Percentiles rank a stretch among this genome's conserved stretches.
Conservation (phyloP, 352 stramenopile genomes). For the Phytophthora foliorum region DNA sequence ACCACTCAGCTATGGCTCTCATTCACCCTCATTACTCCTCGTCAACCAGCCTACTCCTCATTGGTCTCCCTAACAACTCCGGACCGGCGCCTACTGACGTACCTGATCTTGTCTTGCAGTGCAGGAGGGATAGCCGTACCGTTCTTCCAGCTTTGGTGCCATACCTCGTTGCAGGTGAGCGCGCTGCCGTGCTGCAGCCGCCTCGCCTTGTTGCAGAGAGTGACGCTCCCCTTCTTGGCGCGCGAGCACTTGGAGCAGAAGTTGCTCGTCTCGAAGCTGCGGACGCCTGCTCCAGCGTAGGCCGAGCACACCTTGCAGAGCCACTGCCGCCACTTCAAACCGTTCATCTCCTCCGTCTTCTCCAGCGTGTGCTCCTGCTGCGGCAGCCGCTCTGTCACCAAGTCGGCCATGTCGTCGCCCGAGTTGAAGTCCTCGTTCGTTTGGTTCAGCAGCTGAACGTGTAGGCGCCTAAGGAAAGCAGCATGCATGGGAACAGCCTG, state of each 20-base stretch:
- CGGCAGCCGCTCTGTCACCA: not conserved
- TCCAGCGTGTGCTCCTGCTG: not conserved
- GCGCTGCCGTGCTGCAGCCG: not conserved
- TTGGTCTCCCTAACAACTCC: not conserved
- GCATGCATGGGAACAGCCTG: not conserved
- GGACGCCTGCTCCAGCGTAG: not conserved
- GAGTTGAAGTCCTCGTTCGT: not conserved
- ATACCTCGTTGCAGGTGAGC: not conserved
- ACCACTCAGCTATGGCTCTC: not conserved
- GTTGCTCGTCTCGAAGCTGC: slow-evolving; percentile 33
- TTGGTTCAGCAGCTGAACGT: not conserved
- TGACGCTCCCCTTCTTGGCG: not conserved
- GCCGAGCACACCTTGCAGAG: slow-evolving; percentile 24
- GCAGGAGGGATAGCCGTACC: slow-evolving; percentile 2
- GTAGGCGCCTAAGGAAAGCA: not conserved
- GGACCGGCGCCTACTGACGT: not conserved
- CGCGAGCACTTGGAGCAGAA: slow-evolving; percentile 18
- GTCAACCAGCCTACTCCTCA: no score
- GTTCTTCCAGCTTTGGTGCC: slow-evolving; percentile 28
- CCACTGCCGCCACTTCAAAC: slow-evolving; percentile 7
- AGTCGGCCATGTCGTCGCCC: slow-evolving; percentile 6
- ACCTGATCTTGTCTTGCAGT: slow-evolving; percentile 15
- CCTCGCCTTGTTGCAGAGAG: not conserved
- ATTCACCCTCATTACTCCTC: not conserved
- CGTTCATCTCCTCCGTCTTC: not conserved